These are phyloP conservation scores for Agrocybe pediades DNA, from an alignment of 768 basidiomycete species.

Conservation along the genomic window DNA sequence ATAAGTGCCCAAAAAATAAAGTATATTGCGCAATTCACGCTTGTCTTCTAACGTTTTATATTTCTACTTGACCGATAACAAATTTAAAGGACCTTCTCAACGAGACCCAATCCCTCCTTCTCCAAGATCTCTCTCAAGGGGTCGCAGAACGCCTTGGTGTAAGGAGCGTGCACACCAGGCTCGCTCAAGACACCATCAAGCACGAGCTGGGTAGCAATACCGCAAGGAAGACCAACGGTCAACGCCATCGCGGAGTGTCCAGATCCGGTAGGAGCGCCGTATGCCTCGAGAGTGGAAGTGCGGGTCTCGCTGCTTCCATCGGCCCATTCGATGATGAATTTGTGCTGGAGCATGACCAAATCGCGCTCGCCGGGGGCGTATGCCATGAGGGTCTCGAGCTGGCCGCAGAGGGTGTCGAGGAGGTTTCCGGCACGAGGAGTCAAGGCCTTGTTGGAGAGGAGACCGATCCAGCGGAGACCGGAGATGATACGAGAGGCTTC, in stretches of 20 bases:
- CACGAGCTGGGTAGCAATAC: constrained; percentile 90
- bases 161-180: constrained; percentile 85
- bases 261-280: constrained; percentile 62
- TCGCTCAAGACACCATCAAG: constrained; percentile 81
- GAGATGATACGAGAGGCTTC: constrained; percentile 82
- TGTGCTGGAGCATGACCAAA: constrained; percentile 98
- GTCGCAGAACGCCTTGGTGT: constrained; percentile 83
- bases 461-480: constrained; percentile 91
- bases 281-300: constrained; percentile 90
- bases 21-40: too few species aligned
- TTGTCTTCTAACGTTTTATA: too few species aligned
- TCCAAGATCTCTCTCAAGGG: constrained; percentile 69
- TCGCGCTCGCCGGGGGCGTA: constrained; percentile 92
- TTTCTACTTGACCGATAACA: too few species aligned
- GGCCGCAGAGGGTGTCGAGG: constrained; percentile 91
- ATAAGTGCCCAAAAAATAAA: too few species aligned
- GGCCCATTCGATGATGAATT: constrained; percentile 88
- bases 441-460: constrained; percentile 75
- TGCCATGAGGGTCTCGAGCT: constrained; percentile 88
- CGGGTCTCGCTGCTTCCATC: constrained; percentile 76
- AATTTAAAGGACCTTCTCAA: constrained; percentile 69
- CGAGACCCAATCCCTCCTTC: constrained; percentile 71
- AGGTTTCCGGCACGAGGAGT: constrained; percentile 70
- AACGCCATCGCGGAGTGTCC: constrained; percentile 91
- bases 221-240: constrained; percentile 91